These are phyloP conservation scores for Boletus austroedulis DNA, from an alignment of 1,284 basidiomycete species.

Conservation along the genomic window DNA sequence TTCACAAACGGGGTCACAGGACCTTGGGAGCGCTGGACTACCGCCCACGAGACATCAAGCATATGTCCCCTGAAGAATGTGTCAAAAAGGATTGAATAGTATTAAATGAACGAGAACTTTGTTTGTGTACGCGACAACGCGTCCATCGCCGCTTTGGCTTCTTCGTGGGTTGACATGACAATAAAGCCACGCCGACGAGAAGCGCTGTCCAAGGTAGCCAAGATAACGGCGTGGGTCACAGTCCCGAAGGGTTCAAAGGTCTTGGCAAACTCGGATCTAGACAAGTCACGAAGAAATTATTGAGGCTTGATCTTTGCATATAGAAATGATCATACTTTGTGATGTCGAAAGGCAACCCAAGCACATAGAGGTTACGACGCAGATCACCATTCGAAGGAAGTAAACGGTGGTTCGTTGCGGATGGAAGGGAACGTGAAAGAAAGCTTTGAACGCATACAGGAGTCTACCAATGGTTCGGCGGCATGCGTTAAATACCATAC, in stretches of 20 bases:
- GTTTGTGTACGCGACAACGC: constrained; percentile 62
- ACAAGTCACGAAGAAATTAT: too few relatives aligned
- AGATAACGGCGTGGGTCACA: constrained; percentile 70
- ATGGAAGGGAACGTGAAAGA: constrained; percentile 23
- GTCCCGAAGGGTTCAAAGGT: constrained; percentile 62
- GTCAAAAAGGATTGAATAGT: neutral
- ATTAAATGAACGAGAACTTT: constrained; percentile 39
- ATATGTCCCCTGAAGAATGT: constrained; percentile 52
- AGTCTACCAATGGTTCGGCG: constrained; percentile 3
- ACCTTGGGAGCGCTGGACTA: constrained; percentile 79
- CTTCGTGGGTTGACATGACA: constrained; percentile 68
- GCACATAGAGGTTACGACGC: constrained; percentile 75
- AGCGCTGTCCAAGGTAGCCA: constrained; percentile 76
- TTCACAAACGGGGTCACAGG: neutral
- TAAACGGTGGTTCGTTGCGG: constrained; percentile 12
- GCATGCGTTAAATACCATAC: neutral
- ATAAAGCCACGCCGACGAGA: constrained; percentile 76
- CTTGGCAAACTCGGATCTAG: constrained; percentile 57
- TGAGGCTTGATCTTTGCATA: too few relatives aligned
- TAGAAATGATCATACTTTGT: constrained; percentile 53
- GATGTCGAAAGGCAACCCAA: constrained; percentile 73
- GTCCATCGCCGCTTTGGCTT: constrained; percentile 65
- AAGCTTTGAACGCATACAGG: constrained; percentile 38
- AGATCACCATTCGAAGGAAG: constrained; percentile 42
- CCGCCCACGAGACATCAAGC: constrained; percentile 78